These are phyloP conservation scores for Iberis pinnata DNA, from an alignment of 345 rosid species.

Conservation along the genomic window DNA sequence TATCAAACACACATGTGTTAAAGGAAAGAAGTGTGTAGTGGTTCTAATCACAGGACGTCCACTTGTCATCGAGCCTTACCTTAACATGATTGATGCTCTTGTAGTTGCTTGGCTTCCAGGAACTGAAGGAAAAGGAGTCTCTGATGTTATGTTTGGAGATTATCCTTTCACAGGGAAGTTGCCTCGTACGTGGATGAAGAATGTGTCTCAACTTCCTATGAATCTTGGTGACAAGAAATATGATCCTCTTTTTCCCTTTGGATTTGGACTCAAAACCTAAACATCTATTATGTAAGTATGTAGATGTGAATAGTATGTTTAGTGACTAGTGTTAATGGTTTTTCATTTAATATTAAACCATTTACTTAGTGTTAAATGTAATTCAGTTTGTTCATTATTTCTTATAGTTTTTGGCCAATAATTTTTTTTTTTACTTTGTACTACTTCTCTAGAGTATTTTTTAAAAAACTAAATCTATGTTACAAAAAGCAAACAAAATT, in stretches of 20 bases:
- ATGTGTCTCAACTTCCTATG: conserved; percentile 65
- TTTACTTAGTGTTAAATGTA: too few relatives aligned
- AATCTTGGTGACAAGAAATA: conserved; percentile 54
- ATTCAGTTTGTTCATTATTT: too few relatives aligned
- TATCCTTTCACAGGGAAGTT: conserved; percentile 58
- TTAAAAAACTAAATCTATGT: too few relatives aligned
- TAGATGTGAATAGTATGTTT: background rate
- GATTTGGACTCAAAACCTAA: conserved; percentile 41
- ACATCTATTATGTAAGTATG: conserved; percentile 3
- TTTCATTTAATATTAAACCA: too few relatives aligned
- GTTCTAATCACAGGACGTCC: conserved; percentile 67
- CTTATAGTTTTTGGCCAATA: too few relatives aligned
- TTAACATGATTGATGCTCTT: conserved; percentile 37
- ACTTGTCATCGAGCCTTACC: conserved; percentile 47
- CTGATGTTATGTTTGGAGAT: conserved; percentile 68
- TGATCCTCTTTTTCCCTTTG: conserved; percentile 68
- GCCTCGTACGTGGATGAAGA: conserved; percentile 65
- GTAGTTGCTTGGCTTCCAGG: conserved; percentile 81
- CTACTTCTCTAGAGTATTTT: too few relatives aligned
- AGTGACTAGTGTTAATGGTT: too few relatives aligned
- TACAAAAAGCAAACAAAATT: too few relatives aligned
- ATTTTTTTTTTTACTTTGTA: too few relatives aligned
- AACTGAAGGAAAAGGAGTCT: conserved; percentile 62
- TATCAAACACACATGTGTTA: conserved; percentile 42
- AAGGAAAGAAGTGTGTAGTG: conserved; percentile 42